Conservation (phyloP, 805 yeast species). For the Nakazawaea pomicola region DNA sequence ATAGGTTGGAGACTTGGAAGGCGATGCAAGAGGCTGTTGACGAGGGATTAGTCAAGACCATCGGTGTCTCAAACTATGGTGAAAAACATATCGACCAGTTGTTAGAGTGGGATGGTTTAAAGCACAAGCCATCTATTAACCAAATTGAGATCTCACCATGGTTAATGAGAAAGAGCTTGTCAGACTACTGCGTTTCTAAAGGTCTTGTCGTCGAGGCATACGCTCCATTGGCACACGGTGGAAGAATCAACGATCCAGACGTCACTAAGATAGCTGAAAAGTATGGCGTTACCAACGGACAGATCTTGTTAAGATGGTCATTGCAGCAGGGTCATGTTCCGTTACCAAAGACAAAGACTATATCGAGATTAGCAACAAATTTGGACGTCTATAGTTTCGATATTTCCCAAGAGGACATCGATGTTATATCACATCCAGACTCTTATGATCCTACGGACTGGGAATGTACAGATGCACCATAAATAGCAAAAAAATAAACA, state of each 20-base stretch:
- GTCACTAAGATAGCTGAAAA: slow-evolving; percentile 44
- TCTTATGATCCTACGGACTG: slow-evolving; percentile 72
- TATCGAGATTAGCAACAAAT: slow-evolving; percentile 48
- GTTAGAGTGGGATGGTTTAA: slow-evolving; percentile 48
- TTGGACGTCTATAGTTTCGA: slow-evolving; percentile 49
- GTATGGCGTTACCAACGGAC: slow-evolving; percentile 49
- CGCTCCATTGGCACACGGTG: slow-evolving; percentile 69
- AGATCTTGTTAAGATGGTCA: slow-evolving; percentile 69
- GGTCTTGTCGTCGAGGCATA: slow-evolving; percentile 67
- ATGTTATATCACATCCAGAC: slow-evolving; percentile 40
- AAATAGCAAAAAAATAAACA: slow-evolving; percentile 3
- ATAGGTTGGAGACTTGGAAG: slow-evolving; percentile 58
- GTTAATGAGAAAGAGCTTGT: slow-evolving; percentile 63
- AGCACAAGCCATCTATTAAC: slow-evolving; percentile 63
- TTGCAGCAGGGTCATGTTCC: slow-evolving; percentile 67
- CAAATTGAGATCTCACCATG: slow-evolving; percentile 86
- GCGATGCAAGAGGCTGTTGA: slow-evolving; percentile 73
- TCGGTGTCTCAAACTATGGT: slow-evolving; percentile 80
- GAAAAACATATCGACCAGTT: slow-evolving; percentile 54
- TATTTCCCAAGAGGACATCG: slow-evolving; percentile 36
- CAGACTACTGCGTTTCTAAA: slow-evolving; percentile 51
- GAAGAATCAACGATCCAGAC: slow-evolving; percentile 48
- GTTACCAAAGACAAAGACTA: slow-evolving; percentile 58
- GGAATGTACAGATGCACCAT: slow-evolving; percentile 65
- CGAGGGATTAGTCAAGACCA: slow-evolving; percentile 51